phyloP scores from a whole-genome alignment of 129 eudicot genomes.

The Daucus carota region DNA sequence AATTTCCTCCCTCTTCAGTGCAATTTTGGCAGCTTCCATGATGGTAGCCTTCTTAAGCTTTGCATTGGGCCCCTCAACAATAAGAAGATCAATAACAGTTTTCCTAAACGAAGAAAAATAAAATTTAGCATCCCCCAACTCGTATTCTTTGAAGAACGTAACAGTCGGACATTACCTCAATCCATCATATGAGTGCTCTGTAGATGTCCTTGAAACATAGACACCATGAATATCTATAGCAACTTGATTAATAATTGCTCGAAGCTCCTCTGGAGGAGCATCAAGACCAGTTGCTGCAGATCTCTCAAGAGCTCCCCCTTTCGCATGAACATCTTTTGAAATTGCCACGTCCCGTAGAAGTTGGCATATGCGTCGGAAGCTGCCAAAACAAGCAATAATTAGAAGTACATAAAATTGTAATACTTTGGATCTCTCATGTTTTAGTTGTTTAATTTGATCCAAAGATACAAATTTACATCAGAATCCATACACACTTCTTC shows the following conservation, averaged over 20 bases:
- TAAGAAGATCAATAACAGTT: conserved; percentile 61
- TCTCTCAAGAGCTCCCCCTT: conserved; percentile 34
- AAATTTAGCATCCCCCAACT: neutral
- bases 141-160: neutral
- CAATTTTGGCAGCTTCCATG: conserved; percentile 55
- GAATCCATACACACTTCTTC: neutral
- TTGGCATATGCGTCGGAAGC: conserved; percentile 58
- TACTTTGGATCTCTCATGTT: neutral
- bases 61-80: conserved; percentile 63
- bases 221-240: conserved; percentile 67
- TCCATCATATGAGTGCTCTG: conserved; percentile 52
- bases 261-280: conserved; percentile 59
- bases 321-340: conserved; percentile 27
- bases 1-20: conserved; percentile 50
- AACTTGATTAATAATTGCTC: conserved; percentile 39
- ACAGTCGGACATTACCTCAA: conserved; percentile 43
- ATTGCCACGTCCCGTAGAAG: conserved; percentile 58
- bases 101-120: conserved; percentile 35
- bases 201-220: conserved; percentile 58
- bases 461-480: neutral
- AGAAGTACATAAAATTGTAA: neutral
- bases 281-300: conserved; percentile 61
- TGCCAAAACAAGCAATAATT: conserved; percentile 18
- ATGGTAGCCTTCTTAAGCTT: conserved; percentile 72
- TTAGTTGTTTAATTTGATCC: neutral